Conservation (phyloP, 257 asterid species). For the Solanum ossicruentum region DNA sequence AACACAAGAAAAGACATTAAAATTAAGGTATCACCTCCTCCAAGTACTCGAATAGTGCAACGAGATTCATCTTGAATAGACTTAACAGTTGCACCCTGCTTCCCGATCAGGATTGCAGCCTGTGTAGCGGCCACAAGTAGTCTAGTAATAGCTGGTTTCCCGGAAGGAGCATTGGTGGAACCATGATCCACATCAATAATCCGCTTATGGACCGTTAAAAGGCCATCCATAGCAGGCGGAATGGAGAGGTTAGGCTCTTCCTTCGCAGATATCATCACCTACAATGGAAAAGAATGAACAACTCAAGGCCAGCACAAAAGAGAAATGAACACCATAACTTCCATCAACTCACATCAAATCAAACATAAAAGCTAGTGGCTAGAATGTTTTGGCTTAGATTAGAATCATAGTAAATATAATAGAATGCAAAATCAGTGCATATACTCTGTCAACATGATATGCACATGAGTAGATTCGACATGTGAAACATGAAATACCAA, state of each 20-base stretch:
- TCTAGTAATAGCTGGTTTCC: conserved; percentile 52
- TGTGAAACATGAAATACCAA: not conserved
- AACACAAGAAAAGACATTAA: not conserved
- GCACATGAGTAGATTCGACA: not conserved
- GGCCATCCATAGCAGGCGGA: conserved; percentile 88
- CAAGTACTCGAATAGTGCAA: conserved; percentile 69
- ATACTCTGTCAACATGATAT: not conserved
- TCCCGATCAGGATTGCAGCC: conserved; percentile 90
- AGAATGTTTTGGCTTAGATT: not conserved
- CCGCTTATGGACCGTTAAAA: conserved; percentile 71
- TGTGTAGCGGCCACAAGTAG: conserved; percentile 87
- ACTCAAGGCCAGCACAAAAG: not conserved
- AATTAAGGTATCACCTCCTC: conserved; percentile 44
- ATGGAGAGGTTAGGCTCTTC: conserved; percentile 68
- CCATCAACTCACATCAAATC: not conserved
- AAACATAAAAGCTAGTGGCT: not conserved
- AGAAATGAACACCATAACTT: not conserved
- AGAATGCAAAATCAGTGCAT: not conserved
- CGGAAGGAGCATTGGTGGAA: conserved; percentile 32
- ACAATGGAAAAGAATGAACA: not conserved
- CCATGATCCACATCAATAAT: conserved; percentile 48
- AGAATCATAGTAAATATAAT: not conserved
- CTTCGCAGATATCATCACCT: conserved; percentile 83
- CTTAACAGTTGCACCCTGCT: conserved; percentile 92
- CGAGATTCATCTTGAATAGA: conserved; percentile 70